These are phyloP conservation scores for Eucalyptus leucophloia DNA, from an alignment of 345 rosid genomes.

Conservation along the genomic window DNA sequence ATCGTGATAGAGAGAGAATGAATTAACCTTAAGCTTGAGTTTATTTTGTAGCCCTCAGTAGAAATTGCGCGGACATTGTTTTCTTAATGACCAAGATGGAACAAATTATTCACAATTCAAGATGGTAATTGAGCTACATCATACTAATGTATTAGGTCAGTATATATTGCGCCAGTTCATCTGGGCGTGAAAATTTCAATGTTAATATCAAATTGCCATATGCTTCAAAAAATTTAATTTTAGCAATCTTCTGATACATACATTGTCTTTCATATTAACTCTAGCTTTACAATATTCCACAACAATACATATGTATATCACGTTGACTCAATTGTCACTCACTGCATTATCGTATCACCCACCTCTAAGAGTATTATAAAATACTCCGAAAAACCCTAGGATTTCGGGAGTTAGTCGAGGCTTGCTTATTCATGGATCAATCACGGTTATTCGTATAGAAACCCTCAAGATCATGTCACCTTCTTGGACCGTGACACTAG, in stretches of 20 bases:
- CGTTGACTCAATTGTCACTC: not conserved
- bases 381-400: too few relatives aligned
- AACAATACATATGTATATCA: too few relatives aligned
- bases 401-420: accelerated
- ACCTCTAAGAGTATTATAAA: too few relatives aligned
- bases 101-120: not conserved
- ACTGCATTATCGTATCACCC: accelerated
- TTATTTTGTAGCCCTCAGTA: not conserved
- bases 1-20: not conserved
- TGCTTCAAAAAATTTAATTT: too few relatives aligned
- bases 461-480: too few relatives aligned
- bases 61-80: not conserved
- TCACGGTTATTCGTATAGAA: too few relatives aligned
- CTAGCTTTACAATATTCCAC: not conserved
- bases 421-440: too few relatives aligned
- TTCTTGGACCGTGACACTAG: not conserved
- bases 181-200: too few relatives aligned
- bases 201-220: too few relatives aligned
- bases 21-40: not conserved
- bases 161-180: too few relatives aligned
- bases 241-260: not conserved
- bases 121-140: not conserved
- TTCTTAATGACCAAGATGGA: not conserved
- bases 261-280: not conserved
- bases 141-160: too few relatives aligned